Evolutionary conservation across 768 basidiomycete genomes (phyloP).

Genomic region (Tricholoma flavovirens): DNA sequence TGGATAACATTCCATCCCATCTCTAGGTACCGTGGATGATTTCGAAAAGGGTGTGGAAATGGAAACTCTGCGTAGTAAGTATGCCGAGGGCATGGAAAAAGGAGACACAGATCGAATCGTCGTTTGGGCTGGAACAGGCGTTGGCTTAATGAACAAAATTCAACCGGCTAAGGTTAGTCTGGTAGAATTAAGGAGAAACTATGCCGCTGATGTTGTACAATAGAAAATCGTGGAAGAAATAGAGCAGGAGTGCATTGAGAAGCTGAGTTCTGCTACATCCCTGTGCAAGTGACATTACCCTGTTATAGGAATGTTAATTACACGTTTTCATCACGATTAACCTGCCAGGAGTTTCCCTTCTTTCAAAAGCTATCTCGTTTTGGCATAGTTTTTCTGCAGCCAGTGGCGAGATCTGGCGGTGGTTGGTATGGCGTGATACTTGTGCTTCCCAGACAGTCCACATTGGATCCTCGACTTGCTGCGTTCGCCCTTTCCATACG

Average conservation of each 20-base stretch:
- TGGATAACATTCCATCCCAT: background rate
- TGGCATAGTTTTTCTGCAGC: no score
- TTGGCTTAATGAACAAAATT: constrained; percentile 46
- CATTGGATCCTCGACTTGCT: no score
- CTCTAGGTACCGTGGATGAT: constrained; percentile 49
- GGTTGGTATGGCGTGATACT: no score
- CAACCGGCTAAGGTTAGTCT: constrained; percentile 34
- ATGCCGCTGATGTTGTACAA: background rate
- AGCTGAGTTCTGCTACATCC: constrained; percentile 24
- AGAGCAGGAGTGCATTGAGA: constrained; percentile 37
- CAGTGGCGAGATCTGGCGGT: no score
- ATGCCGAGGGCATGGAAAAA: constrained; percentile 39
- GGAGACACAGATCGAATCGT: constrained; percentile 40
- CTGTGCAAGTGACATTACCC: constrained; percentile 9
- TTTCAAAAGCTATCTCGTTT: no score
- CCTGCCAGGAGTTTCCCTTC: no score
- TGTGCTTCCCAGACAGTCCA: no score
- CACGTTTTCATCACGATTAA: no score
- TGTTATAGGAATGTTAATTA: no score
- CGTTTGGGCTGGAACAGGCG: constrained; percentile 66
- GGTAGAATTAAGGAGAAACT: no score
- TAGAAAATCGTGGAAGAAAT: constrained; percentile 54
- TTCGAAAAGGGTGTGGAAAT: constrained; percentile 43
- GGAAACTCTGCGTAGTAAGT: constrained; percentile 36
- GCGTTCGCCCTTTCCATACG: no score